These are phyloP conservation scores for Monosporascus sp. DNA, from an alignment of 2,329 filamentous ascomycete species.

Conservation along the genomic window DNA sequence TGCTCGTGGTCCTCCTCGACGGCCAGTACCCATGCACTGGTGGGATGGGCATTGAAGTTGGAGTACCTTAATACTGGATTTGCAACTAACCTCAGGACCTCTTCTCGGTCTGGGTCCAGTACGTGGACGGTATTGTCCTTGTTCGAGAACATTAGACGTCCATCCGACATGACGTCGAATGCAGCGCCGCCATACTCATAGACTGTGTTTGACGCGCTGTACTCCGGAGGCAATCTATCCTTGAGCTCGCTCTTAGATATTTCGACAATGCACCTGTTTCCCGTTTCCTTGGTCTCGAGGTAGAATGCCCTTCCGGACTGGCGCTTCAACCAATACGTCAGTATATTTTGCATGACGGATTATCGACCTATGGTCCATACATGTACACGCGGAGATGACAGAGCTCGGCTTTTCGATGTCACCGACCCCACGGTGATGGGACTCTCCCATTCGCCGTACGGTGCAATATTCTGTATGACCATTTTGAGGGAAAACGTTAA, in stretches of 20 bases:
- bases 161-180: conserved; percentile 31
- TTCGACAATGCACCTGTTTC: conserved; percentile 40
- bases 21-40: conserved; percentile 38
- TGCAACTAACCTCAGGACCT: conserved; percentile 19
- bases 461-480: too few species aligned
- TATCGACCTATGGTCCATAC: too few species aligned
- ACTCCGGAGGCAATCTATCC: conserved; percentile 37
- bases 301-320: conserved; percentile 30
- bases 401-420: too few species aligned
- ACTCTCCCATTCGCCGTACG: too few species aligned
- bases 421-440: too few species aligned
- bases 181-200: conserved; percentile 49
- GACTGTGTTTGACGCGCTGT: conserved; percentile 39
- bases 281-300: conserved; percentile 32
- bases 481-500: too few species aligned
- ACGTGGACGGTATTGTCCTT: too few species aligned
- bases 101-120: too few species aligned
- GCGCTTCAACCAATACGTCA: not conserved
- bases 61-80: conserved; percentile 35
- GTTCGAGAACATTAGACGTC: conserved; percentile 13
- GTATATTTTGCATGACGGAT: too few species aligned
- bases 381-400: too few species aligned
- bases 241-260: conserved; percentile 25
- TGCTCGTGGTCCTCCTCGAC: conserved; percentile 45
- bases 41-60: conserved; percentile 38